Evolutionary conservation across 371 early-diverging fungal species (phyloP).

Genomic region (Parasitella parasitica): DNA sequence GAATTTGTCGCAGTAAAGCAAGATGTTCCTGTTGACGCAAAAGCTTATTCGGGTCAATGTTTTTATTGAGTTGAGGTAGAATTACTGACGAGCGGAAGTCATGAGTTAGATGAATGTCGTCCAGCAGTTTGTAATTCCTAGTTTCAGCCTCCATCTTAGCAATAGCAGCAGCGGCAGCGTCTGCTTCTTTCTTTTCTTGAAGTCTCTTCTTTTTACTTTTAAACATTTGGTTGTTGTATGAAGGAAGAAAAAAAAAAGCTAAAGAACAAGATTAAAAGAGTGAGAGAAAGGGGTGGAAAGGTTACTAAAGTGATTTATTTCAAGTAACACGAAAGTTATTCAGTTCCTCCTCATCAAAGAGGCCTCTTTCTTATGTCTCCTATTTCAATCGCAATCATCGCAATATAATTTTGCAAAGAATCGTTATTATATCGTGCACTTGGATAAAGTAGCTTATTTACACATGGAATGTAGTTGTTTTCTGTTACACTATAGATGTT

Average conservation of each 20-base stretch:
- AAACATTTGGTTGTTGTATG: neutral
- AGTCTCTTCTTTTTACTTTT: slow-evolving; percentile 18
- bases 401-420: no score
- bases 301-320: neutral
- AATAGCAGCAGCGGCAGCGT: neutral
- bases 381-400: no score
- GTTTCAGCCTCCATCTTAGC: neutral
- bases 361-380: no score
- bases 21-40: slow-evolving; percentile 11
- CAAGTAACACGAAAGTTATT: neutral
- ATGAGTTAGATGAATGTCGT: slow-evolving; percentile 35
- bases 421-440: no score
- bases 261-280: no score
- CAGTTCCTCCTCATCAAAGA: neutral
- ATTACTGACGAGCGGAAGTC: slow-evolving; percentile 52
- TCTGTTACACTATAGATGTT: no score
- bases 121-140: slow-evolving; percentile 25
- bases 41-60: slow-evolving; percentile 8
- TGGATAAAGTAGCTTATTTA: no score
- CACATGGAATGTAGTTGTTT: no score
- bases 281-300: neutral
- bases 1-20: slow-evolving; percentile 10
- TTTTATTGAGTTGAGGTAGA: slow-evolving; percentile 33
- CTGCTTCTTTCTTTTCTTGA: slow-evolving; percentile 21
- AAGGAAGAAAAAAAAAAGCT: neutral